Base-by-base conservation (phyloP, 1,139 yeast genomes). In the Magnusiomyces suaveolens region DNA sequence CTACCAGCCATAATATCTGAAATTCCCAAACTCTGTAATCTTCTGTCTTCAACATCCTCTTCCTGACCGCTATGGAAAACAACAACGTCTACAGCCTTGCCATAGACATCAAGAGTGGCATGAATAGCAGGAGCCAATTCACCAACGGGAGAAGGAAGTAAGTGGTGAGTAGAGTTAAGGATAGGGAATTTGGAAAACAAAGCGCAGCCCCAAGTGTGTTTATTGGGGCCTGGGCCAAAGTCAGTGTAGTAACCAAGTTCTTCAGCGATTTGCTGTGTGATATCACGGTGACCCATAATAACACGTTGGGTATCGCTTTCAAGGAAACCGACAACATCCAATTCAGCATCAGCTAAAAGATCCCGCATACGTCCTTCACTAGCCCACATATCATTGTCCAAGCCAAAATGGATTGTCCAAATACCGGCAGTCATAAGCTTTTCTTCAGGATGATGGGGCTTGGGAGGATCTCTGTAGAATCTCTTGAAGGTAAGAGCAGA, bases 61-160 rank as follows among this genome's bases (percentile, higher is more conserved):
- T 92, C 97, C 72, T 92, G 98, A 3, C 98, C 98, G 51, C 95
- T 83, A 70, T 92, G 98, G 85, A 92, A 92, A 25, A 92, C 98
- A 56, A 92, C 94, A 43, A 92, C 86, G 67, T 92, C 98, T 20
- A 92, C 87, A 2, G 60, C 61, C 65, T 83, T 84, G 20, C 96
- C 96, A 69, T 88, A 90, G 39, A 92, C 86, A 62, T 89, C 94
- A 60, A 92, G 73, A 1, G 97, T 90, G 1, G 98, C 98, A 69
- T 86, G 96, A 60, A 92, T 92, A 1, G 97, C 98, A 2, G 98
- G 98, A 0, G 98, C 98, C 57, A 92, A 76, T 73, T 92, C 98
- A 43, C 98, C 98, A 33, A 87, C 96, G 1, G 98, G 98, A 1
- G 96, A 84, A 6, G 98, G 97, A 59, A 92, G 74, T 63, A 92